phyloP scores from a whole-genome alignment of 2,329 filamentous ascomycete species.

The Cadophora malorum region DNA sequence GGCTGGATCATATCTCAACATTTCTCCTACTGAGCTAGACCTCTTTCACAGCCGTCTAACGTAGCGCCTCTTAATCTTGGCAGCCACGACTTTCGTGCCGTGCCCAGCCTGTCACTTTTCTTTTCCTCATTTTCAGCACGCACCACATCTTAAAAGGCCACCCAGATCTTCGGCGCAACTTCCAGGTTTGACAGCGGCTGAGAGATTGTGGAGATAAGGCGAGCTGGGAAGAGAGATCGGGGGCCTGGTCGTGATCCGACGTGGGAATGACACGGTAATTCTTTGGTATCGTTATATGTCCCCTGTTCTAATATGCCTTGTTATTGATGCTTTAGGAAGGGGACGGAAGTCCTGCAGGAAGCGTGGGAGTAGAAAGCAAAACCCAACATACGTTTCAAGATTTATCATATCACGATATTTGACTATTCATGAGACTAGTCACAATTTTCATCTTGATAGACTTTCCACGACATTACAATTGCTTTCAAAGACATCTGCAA shows the following conservation, averaged over 20 bases:
- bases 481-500: background rate
- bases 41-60: background rate
- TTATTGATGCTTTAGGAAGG: background rate
- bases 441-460: background rate
- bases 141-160: slow-evolving; percentile 3
- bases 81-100: background rate
- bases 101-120: slow-evolving; percentile 9
- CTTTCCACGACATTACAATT: background rate
- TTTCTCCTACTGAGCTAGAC: background rate
- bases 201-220: slow-evolving; percentile 7
- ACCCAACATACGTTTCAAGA: slow-evolving; percentile 4
- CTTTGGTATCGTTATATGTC: background rate
- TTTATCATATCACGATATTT: background rate
- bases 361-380: slow-evolving; percentile 1
- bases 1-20: background rate
- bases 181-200: slow-evolving; percentile 9
- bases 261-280: background rate
- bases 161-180: background rate
- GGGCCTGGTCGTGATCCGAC: background rate
- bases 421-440: background rate
- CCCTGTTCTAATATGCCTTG: background rate
- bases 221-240: background rate
- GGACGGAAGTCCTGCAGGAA: background rate
- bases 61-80: background rate
- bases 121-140: slow-evolving; percentile 8